Conservation (phyloP, 2,329 filamentous ascomycete genomes). For the Blastomyces gilchristii region DNA sequence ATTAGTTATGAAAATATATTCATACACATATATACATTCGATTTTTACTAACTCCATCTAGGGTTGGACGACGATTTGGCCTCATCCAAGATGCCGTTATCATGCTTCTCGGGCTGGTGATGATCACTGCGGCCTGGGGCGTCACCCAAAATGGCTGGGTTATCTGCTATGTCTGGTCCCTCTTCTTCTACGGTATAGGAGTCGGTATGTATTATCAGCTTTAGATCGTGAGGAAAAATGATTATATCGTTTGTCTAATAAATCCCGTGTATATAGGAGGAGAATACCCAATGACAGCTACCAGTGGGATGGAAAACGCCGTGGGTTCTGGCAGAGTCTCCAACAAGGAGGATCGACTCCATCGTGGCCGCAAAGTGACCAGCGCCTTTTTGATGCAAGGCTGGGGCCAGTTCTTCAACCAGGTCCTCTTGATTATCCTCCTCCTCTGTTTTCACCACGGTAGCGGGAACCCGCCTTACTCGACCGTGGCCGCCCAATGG, state of each 20-base stretch:
- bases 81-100: conserved; percentile 89
- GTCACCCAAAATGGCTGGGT: conserved; percentile 83
- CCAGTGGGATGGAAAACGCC: conserved; percentile 85
- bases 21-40: no score
- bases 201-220: conserved; percentile 30
- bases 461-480: conserved; percentile 66
- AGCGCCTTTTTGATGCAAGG: conserved; percentile 97
- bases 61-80: conserved; percentile 87
- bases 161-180: conserved; percentile 88
- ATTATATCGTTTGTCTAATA: neutral
- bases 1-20: no score
- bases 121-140: conserved; percentile 88
- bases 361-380: conserved; percentile 91
- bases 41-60: conserved; percentile 26
- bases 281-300: conserved; percentile 95
- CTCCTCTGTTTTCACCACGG: conserved; percentile 83
- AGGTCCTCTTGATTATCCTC: conserved; percentile 74
- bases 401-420: conserved; percentile 94
- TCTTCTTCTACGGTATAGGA: conserved; percentile 76
- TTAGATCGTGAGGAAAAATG: no score
- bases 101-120: conserved; percentile 87
- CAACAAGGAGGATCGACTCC: conserved; percentile 82
- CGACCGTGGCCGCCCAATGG: conserved; percentile 66
- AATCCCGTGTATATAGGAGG: conserved; percentile 50
- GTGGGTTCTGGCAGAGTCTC: conserved; percentile 79